A percentile compares a stretch with the other conserved stretches of the same genome.
Conservation (phyloP, 176 grass and related monocot species). For the Paspalum notatum region DNA sequence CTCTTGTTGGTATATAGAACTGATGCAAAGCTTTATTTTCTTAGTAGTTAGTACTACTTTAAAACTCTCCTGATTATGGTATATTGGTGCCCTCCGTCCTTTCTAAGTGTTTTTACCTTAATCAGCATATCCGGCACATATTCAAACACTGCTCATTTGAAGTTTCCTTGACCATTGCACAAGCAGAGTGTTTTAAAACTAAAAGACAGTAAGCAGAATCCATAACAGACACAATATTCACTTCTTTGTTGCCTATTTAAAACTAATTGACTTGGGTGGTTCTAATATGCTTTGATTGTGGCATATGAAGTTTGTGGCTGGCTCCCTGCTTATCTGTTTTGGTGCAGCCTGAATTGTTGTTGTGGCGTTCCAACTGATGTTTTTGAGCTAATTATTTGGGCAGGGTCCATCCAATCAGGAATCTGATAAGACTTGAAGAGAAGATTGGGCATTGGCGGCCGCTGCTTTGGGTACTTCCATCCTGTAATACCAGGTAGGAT, state of each 20-base stretch:
- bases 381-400: conserved; percentile 50
- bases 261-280: too few relatives aligned
- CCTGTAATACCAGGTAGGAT: conserved; percentile 85
- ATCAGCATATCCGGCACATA: background rate
- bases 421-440: conserved; percentile 97
- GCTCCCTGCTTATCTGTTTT: background rate
- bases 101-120: background rate
- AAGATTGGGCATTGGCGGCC: conserved; percentile 76
- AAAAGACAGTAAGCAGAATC: background rate
- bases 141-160: background rate
- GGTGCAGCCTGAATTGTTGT: background rate
- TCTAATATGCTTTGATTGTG: too few relatives aligned
- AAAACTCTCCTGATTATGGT: background rate
- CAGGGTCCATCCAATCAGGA: conserved; percentile 95
- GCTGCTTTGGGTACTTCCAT: conserved; percentile 97
- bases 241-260: background rate
- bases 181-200: conserved; percentile 15
- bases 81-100: background rate
- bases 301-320: conserved; percentile 69
- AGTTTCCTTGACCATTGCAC: background rate
- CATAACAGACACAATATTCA: background rate
- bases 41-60: background rate
- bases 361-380: conserved; percentile 18
- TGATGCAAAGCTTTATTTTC: conserved; percentile 10
- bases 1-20: background rate